phyloP scores from a whole-genome alignment of 2,329 filamentous ascomycete species.

The Xylaria digitata region DNA sequence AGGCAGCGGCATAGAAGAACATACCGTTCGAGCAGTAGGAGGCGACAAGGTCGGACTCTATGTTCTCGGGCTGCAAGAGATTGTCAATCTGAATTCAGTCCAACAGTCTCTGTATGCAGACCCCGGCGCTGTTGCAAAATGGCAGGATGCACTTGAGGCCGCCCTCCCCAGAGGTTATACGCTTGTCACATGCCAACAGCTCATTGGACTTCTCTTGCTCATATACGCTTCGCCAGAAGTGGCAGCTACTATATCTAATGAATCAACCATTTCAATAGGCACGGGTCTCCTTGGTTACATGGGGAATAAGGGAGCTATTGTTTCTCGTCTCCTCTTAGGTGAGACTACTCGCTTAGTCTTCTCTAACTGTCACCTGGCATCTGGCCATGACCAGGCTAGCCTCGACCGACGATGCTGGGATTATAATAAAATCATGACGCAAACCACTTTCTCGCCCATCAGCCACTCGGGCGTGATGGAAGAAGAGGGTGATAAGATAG shows the following conservation, averaged over 20 bases:
- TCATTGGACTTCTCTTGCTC: constrained; percentile 85
- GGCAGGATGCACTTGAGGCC: constrained; percentile 80
- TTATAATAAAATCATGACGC: constrained; percentile 77
- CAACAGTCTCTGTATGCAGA: constrained; percentile 84
- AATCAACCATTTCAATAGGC: constrained; percentile 85
- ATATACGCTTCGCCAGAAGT: constrained; percentile 86
- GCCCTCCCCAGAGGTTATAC: constrained; percentile 82
- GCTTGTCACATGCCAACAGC: constrained; percentile 82
- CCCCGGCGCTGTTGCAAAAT: constrained; percentile 75
- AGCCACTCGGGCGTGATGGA: constrained; percentile 71
- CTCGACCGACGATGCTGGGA: constrained; percentile 93
- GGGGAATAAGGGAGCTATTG: constrained; percentile 94
- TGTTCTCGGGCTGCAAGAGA: constrained; percentile 89
- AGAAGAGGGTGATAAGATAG: constrained; percentile 77
- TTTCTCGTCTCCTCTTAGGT: constrained; percentile 83
- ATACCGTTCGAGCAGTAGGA: constrained; percentile 60
- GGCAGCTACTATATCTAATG: constrained; percentile 77
- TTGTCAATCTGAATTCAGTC: constrained; percentile 85
- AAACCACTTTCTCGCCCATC: constrained; percentile 83
- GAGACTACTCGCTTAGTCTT: constrained; percentile 92
- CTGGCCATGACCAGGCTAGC: constrained; percentile 80
- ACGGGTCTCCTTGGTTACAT: constrained; percentile 93
- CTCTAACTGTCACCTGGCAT: constrained; percentile 90
- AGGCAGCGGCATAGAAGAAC: constrained; percentile 58
- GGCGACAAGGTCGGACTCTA: constrained; percentile 86